Conservation (phyloP, 805 yeast species). For the Starmerella cellae region DNA sequence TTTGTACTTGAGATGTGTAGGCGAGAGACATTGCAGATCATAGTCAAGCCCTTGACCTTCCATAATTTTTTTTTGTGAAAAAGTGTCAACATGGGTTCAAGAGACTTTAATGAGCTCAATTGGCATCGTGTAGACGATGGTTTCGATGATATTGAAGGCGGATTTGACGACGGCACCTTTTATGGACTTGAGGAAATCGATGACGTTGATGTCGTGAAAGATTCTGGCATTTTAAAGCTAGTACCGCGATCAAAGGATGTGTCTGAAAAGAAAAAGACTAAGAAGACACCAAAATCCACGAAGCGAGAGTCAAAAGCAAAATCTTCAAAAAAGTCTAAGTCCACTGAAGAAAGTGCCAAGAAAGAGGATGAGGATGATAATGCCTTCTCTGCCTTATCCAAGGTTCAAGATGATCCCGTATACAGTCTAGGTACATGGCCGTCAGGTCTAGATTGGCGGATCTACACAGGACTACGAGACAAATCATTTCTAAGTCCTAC, state of each 20-base stretch:
- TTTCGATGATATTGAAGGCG: slow-evolving; percentile 55
- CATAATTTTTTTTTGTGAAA: background rate
- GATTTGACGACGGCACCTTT: slow-evolving; percentile 59
- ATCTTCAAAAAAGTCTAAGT: background rate
- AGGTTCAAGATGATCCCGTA: slow-evolving; percentile 17
- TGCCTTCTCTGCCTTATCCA: slow-evolving; percentile 9
- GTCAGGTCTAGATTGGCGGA: slow-evolving; percentile 27
- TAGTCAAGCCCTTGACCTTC: slow-evolving; percentile 1
- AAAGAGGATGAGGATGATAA: slow-evolving; percentile 7
- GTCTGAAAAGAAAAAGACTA: slow-evolving; percentile 14
- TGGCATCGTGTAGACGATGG: slow-evolving; percentile 58
- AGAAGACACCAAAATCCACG: slow-evolving; percentile 11
- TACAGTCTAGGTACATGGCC: slow-evolving; percentile 29
- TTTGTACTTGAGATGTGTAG: too few relatives aligned
- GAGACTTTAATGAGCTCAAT: slow-evolving; percentile 22
- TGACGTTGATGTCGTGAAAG: slow-evolving; percentile 72
- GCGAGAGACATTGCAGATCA: too few relatives aligned
- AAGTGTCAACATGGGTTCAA: too few relatives aligned
- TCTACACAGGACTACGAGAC: slow-evolving; percentile 47
- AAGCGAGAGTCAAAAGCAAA: slow-evolving; percentile 1
- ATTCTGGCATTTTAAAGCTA: slow-evolving; percentile 48
- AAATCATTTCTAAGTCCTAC: slow-evolving; percentile 62
- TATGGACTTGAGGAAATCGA: slow-evolving; percentile 69
- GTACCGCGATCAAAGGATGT: slow-evolving; percentile 26
- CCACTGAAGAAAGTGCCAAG: slow-evolving; percentile 1